Conservation (phyloP, 257 asterid species). For the Ehretia macrophylla region DNA sequence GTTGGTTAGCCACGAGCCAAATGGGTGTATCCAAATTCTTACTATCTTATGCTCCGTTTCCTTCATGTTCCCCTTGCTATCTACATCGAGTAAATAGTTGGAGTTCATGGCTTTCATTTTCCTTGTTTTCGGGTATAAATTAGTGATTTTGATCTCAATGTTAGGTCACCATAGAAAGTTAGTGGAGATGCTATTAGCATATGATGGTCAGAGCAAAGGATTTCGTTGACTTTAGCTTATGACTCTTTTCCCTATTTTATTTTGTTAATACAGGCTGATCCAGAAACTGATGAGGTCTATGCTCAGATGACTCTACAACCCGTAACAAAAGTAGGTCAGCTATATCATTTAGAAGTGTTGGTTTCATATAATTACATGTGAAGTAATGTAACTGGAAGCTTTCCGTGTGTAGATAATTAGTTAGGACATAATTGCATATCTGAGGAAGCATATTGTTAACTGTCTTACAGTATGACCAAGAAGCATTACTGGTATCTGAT, state of each 20-base stretch:
- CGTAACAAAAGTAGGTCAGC: slow-evolving; percentile 50
- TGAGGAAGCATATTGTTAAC: slow-evolving; percentile 12
- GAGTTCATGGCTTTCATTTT: too few relatives aligned
- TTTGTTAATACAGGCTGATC: slow-evolving; percentile 63
- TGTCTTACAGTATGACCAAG: slow-evolving; percentile 71
- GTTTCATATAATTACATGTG: neutral
- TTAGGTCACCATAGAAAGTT: too few relatives aligned
- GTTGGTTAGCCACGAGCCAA: neutral
- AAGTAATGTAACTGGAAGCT: neutral
- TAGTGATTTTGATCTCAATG: too few relatives aligned
- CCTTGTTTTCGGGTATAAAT: too few relatives aligned
- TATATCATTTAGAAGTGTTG: neutral
- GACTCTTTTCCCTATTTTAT: slow-evolving; percentile 1
- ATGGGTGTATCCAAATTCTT: neutral
- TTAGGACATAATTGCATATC: neutral
- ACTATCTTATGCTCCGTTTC: neutral
- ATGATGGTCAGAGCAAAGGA: too few relatives aligned
- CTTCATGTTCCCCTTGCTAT: neutral
- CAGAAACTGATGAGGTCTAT: slow-evolving; percentile 93
- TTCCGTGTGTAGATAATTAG: neutral
- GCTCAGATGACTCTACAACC: slow-evolving; percentile 99
- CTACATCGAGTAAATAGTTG: too few relatives aligned
- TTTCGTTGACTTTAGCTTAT: too few relatives aligned
- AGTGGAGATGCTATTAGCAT: too few relatives aligned
- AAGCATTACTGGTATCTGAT: slow-evolving; percentile 79